Base-by-base conservation (phyloP, 2,329 filamentous ascomycete species). In the Trichoderma oligosporum region DNA sequence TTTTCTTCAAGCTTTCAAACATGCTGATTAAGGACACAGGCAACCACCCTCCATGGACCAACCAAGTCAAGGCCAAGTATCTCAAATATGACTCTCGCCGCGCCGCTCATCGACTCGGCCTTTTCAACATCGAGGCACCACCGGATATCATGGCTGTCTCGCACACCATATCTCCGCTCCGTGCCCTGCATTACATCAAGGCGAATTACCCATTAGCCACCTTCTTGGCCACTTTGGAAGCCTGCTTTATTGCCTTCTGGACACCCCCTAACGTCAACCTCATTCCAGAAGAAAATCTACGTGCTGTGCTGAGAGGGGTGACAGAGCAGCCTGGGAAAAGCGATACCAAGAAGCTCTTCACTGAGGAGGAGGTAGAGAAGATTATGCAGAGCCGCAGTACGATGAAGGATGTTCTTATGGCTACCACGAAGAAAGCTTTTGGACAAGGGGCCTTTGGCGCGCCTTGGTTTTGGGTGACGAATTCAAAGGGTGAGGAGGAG, bases 21-120 rank as follows among this genome's bases (percentile, higher is more conserved):
- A 36, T 16, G 47, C 48, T 20, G n/a, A 56, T 42, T 18, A 3
- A 12, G 20, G 8, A 3, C 8, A 25, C 62, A 83, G 86, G 87
- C 48, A 93, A 94, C 70, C 83, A 83, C 62, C 88, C 89, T 0
- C 89, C 89, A 1, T 91, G 87, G 86, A 77, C 77, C 0, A 75
- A 89, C 27, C 82, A 84, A 2, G 84, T 82, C 41, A 92, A 92
- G 74, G 84, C 80, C 20, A 69, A 66, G 1, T 86, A 90, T 66
- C 75, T 79, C 47, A 27, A 46, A 9, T 65, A 66, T 59, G 79
- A 83, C 65, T 63, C 67, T 29, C 65, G 63, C 20, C 73, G 79
- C 41, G 70, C 76, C 24, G 66, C 73, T 1, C 61, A 62, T 22
- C 70, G 73, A 16, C 71, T 73, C 31, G 74, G 74, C 11, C 67